phyloP scores from a whole-genome alignment of 2,329 filamentous ascomycete species.

The Trichoderma sp. region DNA sequence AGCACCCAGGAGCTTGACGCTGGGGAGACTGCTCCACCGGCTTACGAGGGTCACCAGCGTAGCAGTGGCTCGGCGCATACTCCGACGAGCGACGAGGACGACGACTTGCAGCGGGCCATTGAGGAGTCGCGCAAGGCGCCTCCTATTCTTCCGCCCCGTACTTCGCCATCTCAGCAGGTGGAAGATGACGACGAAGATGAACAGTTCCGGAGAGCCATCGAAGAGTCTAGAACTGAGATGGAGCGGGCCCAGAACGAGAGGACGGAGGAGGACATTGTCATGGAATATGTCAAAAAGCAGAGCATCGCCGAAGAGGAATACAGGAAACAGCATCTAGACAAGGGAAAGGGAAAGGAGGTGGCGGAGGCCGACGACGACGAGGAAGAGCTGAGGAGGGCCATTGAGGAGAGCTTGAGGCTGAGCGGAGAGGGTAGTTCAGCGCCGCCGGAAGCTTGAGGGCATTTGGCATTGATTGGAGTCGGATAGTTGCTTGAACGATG shows the following conservation, averaged over 20 bases:
- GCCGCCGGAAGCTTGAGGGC: constrained; percentile 30
- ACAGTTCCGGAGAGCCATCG: constrained; percentile 48
- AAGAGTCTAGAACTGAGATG: constrained; percentile 49
- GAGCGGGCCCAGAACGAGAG: constrained; percentile 46
- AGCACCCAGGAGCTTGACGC: constrained; percentile 31
- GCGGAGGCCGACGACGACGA: constrained; percentile 51
- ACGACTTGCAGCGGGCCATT: constrained; percentile 45
- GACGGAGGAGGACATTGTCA: constrained; percentile 70
- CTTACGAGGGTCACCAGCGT: not conserved
- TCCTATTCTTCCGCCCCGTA: constrained; percentile 26
- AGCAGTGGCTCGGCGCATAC: not conserved
- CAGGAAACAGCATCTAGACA: constrained; percentile 35
- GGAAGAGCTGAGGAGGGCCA: constrained; percentile 57
- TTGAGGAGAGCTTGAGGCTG: constrained; percentile 58
- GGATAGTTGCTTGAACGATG: not conserved
- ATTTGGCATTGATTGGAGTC: not conserved
- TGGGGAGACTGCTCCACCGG: constrained; percentile 1
- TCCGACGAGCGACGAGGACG: constrained; percentile 44
- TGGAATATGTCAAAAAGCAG: constrained; percentile 78
- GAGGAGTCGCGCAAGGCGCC: constrained; percentile 44
- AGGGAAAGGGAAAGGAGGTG: constrained; percentile 41
- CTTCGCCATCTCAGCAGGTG: constrained; percentile 22
- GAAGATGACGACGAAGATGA: constrained; percentile 44
- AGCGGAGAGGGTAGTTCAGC: constrained; percentile 38
- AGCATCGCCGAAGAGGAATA: constrained; percentile 69